A percentile compares a stretch with the other conserved stretches of the same genome.
These are phyloP conservation scores for Jamesozyma gamospora DNA, from an alignment of 805 yeast species.

Conservation along the genomic window DNA sequence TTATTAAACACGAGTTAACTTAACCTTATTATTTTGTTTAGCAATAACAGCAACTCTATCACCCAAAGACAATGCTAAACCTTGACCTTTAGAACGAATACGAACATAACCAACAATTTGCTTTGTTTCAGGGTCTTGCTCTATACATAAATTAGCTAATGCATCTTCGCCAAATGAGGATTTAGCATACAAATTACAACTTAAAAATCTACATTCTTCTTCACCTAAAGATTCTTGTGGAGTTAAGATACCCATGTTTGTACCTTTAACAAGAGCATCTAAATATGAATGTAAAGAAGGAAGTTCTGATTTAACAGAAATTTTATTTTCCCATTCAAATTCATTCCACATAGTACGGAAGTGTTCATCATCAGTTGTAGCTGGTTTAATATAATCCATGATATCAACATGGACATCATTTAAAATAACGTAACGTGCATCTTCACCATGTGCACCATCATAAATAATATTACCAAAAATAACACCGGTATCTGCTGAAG, in stretches of 20 bases:
- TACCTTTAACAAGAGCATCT: slow-evolving; percentile 57
- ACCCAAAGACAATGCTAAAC: slow-evolving; percentile 88
- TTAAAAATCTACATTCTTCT: slow-evolving; percentile 67
- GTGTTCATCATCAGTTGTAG: slow-evolving; percentile 75
- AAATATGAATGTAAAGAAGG: slow-evolving; percentile 65
- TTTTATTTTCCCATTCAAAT: slow-evolving; percentile 98
- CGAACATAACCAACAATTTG: slow-evolving; percentile 88
- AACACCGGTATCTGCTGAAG: slow-evolving; percentile 96
- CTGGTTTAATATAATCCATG: slow-evolving; percentile 95
- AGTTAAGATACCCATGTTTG: slow-evolving; percentile 90
- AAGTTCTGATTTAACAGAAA: slow-evolving; percentile 67
- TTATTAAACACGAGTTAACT: slow-evolving; percentile 24
- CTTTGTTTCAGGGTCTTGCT: slow-evolving; percentile 55
- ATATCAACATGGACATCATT: slow-evolving; percentile 93
- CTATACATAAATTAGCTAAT: slow-evolving; percentile 88
- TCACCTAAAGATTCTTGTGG: slow-evolving; percentile 85
- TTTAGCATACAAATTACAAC: slow-evolving; percentile 87
- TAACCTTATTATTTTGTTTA: slow-evolving; percentile 39
- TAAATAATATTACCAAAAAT: slow-evolving; percentile 94
- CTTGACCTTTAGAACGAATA: slow-evolving; percentile 96
- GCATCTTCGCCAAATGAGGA: slow-evolving; percentile 97
- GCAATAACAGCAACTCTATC: slow-evolving; percentile 85
- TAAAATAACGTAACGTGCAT: slow-evolving; percentile 78
- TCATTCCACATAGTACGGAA: slow-evolving; percentile 99
- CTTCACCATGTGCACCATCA: slow-evolving; percentile 91